Evolutionary conservation across 805 yeast genomes (phyloP), one percentile per base, ranked within the genome.

Genomic region (Spathaspora girioi): DNA sequence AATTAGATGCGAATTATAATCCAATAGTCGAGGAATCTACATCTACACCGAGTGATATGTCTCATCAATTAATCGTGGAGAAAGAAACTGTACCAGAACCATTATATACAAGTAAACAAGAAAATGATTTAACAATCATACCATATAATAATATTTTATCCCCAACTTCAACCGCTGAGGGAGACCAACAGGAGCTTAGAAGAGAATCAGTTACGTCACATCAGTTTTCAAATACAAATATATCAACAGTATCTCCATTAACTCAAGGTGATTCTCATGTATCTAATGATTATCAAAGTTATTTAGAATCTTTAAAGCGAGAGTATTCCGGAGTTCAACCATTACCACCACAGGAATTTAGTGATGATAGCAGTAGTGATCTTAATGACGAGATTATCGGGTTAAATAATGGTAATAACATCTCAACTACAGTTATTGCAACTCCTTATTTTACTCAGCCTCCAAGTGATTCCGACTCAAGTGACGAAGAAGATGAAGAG

Each of bases 401-500:
- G 17, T 11, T 14, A 31, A 31, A 23, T 23, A 35, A 11, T 15
- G 14, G 18, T 35, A 11, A 35, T 11, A 40, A 18, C 17, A 11
- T 27, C 14, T 15, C 40, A n/a, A 50, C 50, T 40, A 65, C 69
- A 5, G 62, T 71, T 8, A 65, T 71, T 17, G 72, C 75, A 18
- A 66, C 70, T 14, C 75, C 76, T 19, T 71, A 65, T 50, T 71
- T 70, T 59, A 62, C 61, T 47, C 66, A 66, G 27, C 78, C 77
- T 2, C 76, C 76, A 38, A 46, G 50, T 29, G 75, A 70, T 53
- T 62, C 68, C 7, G 73, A 68, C 52, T 56, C 59, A 20, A 63
- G 61, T 31, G 50, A 50, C 15, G 62, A 59, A 9, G 50, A 32
- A 12, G 50, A 44, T 7, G 47, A 43, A 26, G 46, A 18, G 27